Conservation (phyloP, 1,284 basidiomycete genomes). For the Bondarzewia mesenterica region DNA sequence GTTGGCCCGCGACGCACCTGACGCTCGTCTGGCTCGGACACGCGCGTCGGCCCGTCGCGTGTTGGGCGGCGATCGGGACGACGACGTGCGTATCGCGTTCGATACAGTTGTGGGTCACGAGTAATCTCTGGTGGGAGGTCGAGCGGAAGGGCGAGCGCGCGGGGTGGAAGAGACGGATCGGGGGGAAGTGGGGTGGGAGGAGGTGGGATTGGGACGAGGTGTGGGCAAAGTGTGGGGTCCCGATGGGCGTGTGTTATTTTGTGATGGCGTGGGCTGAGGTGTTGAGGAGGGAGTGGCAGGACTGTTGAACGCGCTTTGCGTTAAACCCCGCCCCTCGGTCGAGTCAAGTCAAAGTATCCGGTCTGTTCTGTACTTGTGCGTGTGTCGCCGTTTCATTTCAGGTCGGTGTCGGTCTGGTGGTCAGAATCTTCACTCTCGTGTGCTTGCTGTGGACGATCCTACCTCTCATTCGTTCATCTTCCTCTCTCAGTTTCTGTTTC, state of each 20-base stretch:
- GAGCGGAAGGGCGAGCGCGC: conserved; percentile 34
- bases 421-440: neutral
- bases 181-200: conserved; percentile 34
- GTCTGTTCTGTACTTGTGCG: no score
- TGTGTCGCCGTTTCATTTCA: neutral
- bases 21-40: conserved; percentile 63
- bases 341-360: no score
- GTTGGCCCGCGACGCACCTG: conserved; percentile 81
- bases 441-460: neutral
- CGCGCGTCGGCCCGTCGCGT: conserved; percentile 54
- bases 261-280: conserved; percentile 70
- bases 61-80: conserved; percentile 77
- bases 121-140: conserved; percentile 43
- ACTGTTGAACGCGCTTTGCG: no score
- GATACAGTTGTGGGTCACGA: conserved; percentile 82
- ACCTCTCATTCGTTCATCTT: neutral
- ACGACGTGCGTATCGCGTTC: conserved; percentile 69
- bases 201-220: conserved; percentile 75
- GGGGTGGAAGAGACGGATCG: conserved; percentile 32
- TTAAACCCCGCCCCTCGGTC: no score
- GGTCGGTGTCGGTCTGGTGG: neutral
- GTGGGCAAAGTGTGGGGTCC: conserved; percentile 54
- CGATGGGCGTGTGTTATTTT: conserved; percentile 63
- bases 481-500: no score
- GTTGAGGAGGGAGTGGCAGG: conserved; percentile 32